A percentile compares a stretch with the other conserved stretches of the same genome.
phyloP scores from a whole-genome alignment of 164 flowering plant species.

The Aristolochia contorta region DNA sequence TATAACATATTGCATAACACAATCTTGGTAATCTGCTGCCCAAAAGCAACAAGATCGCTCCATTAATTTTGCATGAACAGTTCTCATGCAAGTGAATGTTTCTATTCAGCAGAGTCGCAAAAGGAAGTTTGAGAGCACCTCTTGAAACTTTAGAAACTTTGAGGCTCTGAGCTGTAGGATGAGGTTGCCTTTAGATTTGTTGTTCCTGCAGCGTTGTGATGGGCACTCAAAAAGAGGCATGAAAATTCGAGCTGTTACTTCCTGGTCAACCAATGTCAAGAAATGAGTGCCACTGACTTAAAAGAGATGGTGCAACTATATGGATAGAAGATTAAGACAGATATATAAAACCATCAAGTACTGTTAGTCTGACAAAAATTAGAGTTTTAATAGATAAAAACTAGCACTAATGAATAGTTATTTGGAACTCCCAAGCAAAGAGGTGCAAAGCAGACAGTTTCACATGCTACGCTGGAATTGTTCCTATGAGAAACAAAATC shows the following conservation, averaged over 20 bases:
- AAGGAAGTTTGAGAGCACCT: slow-evolving; percentile 35
- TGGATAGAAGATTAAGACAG: too few species aligned
- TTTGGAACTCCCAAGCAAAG: not conserved
- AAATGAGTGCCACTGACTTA: not conserved
- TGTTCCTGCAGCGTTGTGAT: slow-evolving; percentile 53
- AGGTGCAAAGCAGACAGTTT: not conserved
- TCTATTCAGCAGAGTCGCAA: not conserved
- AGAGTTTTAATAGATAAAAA: too few species aligned
- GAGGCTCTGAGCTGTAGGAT: slow-evolving; percentile 98
- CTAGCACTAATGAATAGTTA: too few species aligned
- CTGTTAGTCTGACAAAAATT: not conserved
- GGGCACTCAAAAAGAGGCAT: slow-evolving; percentile 98
- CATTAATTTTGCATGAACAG: too few species aligned
- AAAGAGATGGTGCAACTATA: not conserved
- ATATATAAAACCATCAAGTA: too few species aligned
- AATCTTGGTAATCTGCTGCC: too few species aligned
- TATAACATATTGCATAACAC: too few species aligned
- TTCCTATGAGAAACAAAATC: too few species aligned
- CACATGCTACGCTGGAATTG: too few species aligned
- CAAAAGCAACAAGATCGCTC: too few species aligned
- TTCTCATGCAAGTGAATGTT: too few species aligned
- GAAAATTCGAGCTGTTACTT: slow-evolving; percentile 86
- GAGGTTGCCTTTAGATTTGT: slow-evolving; percentile 69
- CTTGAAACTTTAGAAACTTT: slow-evolving; percentile 92
- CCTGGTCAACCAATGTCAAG: slow-evolving; percentile 32